Base-by-base conservation (phyloP, 164 flowering plant genomes). In the Vitis cinerea region DNA sequence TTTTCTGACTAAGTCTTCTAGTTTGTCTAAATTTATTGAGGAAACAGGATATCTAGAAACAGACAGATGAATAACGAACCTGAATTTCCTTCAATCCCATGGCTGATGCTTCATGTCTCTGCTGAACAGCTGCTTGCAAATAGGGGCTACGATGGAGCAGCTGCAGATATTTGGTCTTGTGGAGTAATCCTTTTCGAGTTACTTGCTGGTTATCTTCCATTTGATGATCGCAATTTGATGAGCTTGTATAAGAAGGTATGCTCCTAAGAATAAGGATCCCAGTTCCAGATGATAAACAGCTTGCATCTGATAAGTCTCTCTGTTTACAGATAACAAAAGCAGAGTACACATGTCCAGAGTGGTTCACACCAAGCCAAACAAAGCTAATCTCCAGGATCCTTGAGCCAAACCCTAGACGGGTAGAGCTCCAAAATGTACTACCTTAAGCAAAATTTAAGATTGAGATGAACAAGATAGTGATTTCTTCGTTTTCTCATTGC, bases 161-260 rank as follows among this genome's bases (percentile, higher is more conserved):
- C 87, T 9, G 87, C 85, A 57, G 93, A 91, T 81, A 72, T 86
- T 74, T 91, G 93, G 92, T 83, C 97, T 14, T 89, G 97, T 72
- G 97, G 97, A 60, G 92, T 90, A 23, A 82, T 90, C 65, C 86
- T 90, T 29, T 90, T 84, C 51, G 90, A 86, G 72, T 48, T 88
- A 66, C 87, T 87, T 6, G 80, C 93, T 0, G 92, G 97, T 19
- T 73, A 65, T 85, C 79, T 89, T 10, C 97, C 97, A 58, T 90
- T 90, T 65, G 87, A 87, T 16, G 93, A 90, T 50, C 82, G 69
- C 0, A 87, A 75, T 71, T 75, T 90, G 59, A 63, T 83, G 72
- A 78, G 67, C 54, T 70, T 90, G 71, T 90, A 90, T 55, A 79
- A 64, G 59, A 90, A 89, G 89, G 93, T 88, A 80, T 15, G 58